These are phyloP conservation scores for Neurospora sublineolata DNA, from an alignment of 495 filamentous ascomycete species.

Conservation along the genomic window DNA sequence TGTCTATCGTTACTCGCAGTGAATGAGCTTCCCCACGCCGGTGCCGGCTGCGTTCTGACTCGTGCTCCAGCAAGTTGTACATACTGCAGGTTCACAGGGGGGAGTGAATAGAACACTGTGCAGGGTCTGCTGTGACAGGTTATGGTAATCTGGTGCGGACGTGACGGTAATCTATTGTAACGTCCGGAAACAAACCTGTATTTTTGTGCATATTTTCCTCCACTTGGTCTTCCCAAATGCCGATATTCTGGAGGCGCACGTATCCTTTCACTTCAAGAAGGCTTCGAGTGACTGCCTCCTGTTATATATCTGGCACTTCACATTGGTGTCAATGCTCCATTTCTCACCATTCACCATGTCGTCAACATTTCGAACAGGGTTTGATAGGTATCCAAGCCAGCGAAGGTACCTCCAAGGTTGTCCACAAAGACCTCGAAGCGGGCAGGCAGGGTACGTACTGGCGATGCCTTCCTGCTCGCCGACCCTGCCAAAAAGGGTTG, in stretches of 20 bases:
- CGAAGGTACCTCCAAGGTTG: neutral
- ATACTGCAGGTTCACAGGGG: neutral
- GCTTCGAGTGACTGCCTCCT: neutral
- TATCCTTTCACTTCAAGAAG: neutral
- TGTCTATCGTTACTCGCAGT: neutral
- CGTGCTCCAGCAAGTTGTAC: neutral
- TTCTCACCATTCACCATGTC: neutral
- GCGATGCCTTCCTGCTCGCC: neutral
- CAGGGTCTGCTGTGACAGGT: neutral
- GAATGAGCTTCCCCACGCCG: conserved; percentile 3
- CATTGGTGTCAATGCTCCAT: neutral
- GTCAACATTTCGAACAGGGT: neutral
- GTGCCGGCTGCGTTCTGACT: conserved; percentile 7
- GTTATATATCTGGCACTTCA: neutral
- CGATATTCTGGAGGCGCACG: neutral
- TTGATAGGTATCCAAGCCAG: neutral
- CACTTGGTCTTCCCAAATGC: neutral
- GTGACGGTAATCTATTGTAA: neutral
- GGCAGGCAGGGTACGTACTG: neutral
- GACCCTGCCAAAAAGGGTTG: neutral
- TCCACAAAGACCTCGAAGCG: neutral
- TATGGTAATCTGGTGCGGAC: neutral
- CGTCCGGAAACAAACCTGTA: neutral
- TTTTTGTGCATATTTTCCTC: neutral
- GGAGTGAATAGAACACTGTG: neutral